Evolutionary conservation across 768 basidiomycete species (phyloP), one percentile per base, ranked within the genome.

Genomic region (Boletus coccyginus): DNA sequence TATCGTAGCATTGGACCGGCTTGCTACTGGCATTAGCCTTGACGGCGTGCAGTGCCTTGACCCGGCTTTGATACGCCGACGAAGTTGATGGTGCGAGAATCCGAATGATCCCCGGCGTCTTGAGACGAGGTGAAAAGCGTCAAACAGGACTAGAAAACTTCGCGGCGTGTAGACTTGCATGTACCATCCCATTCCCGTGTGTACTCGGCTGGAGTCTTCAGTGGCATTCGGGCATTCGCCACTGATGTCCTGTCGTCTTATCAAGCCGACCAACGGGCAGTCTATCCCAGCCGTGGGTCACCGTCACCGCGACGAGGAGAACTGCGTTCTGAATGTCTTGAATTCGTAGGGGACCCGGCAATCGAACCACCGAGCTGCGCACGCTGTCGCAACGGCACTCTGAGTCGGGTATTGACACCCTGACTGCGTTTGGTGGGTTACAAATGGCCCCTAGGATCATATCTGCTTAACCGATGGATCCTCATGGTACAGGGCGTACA

Each of bases 331-430:
- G 17, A 50, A 27, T 33, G 17, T 32, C 1, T 1, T n/a, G 45
- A 33, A 40, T 45, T 48, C 14, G 29, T 60, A 87, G n/a, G 90
- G 90, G 16, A 93, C 92, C 16, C 93, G 90, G 90, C 86, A 90
- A 70, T 85, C 87, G 83, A 61, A 76, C 87, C 5, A 86, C 87
- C 48, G 85, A 92, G 91, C 90, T 35, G 73, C 75, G 13, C 61
- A 74, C 41, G 93, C 93, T 3, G 93, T 95, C 31, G 78, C 79
- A 53, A 80, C 81, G 61, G 92, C 92, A 2, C 71, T 95, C 59
- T 87, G 85, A 59, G 81, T 83, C 54, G 92, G 92, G 12, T 93
- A 92, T 74, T 79, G 80, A 70, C 91, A 85, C 67, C 84, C 86
- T 60, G 88, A 88, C 71, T 89, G 85, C 68, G 89, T 88, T 36